Base-by-base conservation (phyloP, 345 rosid genomes). In the Populus simonii region DNA sequence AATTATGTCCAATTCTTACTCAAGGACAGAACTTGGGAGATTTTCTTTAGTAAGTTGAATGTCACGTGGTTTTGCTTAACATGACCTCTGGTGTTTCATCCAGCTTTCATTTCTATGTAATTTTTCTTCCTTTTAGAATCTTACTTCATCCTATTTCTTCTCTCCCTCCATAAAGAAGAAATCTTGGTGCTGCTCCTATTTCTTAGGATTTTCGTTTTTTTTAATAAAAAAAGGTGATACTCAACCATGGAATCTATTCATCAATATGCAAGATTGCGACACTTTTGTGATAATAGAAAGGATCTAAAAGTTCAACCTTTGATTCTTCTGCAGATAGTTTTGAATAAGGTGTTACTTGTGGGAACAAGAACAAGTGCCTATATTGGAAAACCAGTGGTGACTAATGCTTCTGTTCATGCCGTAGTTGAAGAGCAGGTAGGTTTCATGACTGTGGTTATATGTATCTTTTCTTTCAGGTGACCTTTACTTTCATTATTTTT, bases 341-440 rank as follows among this genome's bases (percentile, higher is more conserved):
- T 96, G 71, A 92, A 90, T 88, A 96, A 96, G 89, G 99, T 96
- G 75, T 82, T 96, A 76, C 99, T 93, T 79, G 98, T 96, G 62
- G 99, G 99, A 74, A 93, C 99, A 73, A 96, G 82, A 86, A 87
- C 90, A 23, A 91, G 80, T 68, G 89, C 94, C 69, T 93, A 96
- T 74, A 89, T 96, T 11, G 99, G 99, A 53, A 89, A 89, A 83
- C 99, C 99, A 8, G 84, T 96, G 22, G 99, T 96, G 45, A 92
- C 94, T 43, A 93, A 96, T 82, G 98, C 99, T 67, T 89, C 89
- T 67, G 98, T 96, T 63, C 99, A 96, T 83, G 99, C 99, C 43
- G 86, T 96, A 16, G 98, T 96, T 18, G 98, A 96, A 82, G 94
- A 87, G 80, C 99, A 96, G 86, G 99, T 96, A 78, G 67, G 16